Evolutionary conservation across 2,329 filamentous ascomycete genomes (phyloP), one percentile per base, ranked within the genome.

Genomic region (Alternaria consortialis): DNA sequence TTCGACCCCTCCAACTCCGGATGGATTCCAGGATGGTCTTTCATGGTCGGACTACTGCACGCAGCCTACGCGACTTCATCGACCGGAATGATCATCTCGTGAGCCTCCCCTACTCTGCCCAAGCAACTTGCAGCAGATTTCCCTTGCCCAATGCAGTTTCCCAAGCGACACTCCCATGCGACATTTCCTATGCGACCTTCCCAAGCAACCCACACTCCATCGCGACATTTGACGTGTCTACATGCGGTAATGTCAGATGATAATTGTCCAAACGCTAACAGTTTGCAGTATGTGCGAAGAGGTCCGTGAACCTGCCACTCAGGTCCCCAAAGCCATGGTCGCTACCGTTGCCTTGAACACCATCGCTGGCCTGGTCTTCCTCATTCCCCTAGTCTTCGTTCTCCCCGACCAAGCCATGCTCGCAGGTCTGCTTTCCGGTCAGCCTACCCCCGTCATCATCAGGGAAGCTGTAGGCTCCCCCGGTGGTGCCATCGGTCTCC

Each of bases 51-150:
- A 73, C 83, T 92, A 29, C 82, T 92, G 20, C 90, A 91, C 70
- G 90, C 88, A 51, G 90, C 87, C 63, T 92, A 92, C 72, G 89
- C 88, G 46, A 91, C 90, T 13, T 92, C 90, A 4, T 90, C 89
- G 15, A 92, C 90, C 0, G 91, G 91, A 79, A 93, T 93, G 90
- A 90, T 93, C 60, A 90, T 92, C 74, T 90, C 88, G 87, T 90
- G 80, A 83, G 87, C 71, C 65, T 67, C 62, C 74, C 70, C 66
- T 61, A 66, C 63, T 65, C 53, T 83, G 50, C 62, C 74, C 72
- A 66, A 66, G 73, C 74, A 73, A 70, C 75, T 56, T 54, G 64
- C 55, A 61, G 39, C 58, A 52, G 47, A 61, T 57, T 37, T 36
- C 27, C 44, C 67, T 53, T 62, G 62, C 66, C 66, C 65, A 53